Base-by-base conservation (phyloP, 73 alveolate genomes). In the Blepharisma japonicum region DNA sequence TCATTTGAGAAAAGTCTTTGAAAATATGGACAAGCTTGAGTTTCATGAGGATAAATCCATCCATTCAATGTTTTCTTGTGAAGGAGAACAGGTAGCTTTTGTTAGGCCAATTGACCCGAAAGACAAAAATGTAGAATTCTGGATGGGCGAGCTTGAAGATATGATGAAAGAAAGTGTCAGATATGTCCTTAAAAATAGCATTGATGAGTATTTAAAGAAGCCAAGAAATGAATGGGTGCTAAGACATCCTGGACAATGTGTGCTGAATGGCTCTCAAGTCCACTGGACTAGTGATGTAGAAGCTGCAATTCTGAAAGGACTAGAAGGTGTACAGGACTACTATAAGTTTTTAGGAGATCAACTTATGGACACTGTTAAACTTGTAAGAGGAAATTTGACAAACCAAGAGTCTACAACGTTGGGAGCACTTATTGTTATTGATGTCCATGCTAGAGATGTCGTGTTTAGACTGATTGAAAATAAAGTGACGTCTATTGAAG, bases 271-370 rank as follows among this genome's bases (percentile, higher is more conserved):
- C 46, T 89, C 97, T 71, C 95, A 88, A 86, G 98, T 98, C 49
- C 98, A 93, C 85, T 98, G 99, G 99, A 98, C 99, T 2, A 79
- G 80, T 53, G 99, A 98, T 85, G 99, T 98, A 6, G 99, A 98
- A 78, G 93, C 92, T 55, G 97, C 98, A 47, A 95, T 98, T 61
- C 91, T 84, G 20, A 84, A 86, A 14, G 93, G 93, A 42, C 80
- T 83, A 11, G 79, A 88, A 68, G 92, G 91, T 56, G 82, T 92
- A 27, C 79, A 85, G 66, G 95, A 93, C 27, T 97, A 95, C 87
- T 82, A 66, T n/a, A 83, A 89, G 46, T 49, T 55, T 56, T 61
- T 92, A 32, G 93, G 88, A 77, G 87, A 85, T 7, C 92, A 95
- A 82, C 92, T 97, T 46, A 87, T 84, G 56, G 96, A 96, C 78